Evolutionary conservation across 2,329 filamentous ascomycete genomes (phyloP).

Genomic region (Aspergillus oerlinghausenensis): DNA sequence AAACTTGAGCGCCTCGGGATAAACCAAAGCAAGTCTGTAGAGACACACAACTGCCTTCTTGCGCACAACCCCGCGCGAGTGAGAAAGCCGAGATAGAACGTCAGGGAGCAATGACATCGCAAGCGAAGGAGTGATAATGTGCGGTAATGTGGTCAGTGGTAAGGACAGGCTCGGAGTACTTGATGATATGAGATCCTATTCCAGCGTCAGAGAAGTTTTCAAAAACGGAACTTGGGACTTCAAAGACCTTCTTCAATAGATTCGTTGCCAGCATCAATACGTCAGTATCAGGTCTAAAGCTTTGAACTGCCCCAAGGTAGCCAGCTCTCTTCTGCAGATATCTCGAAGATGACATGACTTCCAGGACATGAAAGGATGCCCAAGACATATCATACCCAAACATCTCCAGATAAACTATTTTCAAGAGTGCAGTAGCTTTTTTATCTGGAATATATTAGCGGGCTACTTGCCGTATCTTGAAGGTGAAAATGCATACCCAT

Average conservation of each 20-base stretch:
- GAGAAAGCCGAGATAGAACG: conserved; percentile 76
- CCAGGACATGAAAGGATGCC: conserved; percentile 96
- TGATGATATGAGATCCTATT: conserved; percentile 57
- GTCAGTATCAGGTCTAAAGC: conserved; percentile 90
- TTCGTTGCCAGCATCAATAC: conserved; percentile 98
- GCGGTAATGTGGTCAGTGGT: conserved; percentile 84
- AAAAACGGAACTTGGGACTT: not conserved
- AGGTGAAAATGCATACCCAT: conserved; percentile 61
- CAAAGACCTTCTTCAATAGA: conserved; percentile 76
- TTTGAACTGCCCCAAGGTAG: conserved; percentile 92
- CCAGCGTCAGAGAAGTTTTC: conserved; percentile 10
- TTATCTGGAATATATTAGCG: conserved; percentile 56
- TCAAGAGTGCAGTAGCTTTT: conserved; percentile 92
- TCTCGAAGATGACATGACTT: conserved; percentile 96
- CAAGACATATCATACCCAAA: conserved; percentile 99
- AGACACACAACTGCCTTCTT: conserved; percentile 97
- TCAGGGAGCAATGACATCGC: conserved; percentile 86
- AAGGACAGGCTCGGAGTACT: conserved; percentile 73
- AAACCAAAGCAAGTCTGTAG: conserved; percentile 90
- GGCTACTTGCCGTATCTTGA: not conserved
- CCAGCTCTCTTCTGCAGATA: conserved; percentile 93
- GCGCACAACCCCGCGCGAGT: conserved; percentile 77
- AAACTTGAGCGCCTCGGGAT: conserved; percentile 84
- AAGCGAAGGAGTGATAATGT: conserved; percentile 87
- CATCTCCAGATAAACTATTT: conserved; percentile 98